phyloP scores from a whole-genome alignment of 352 stramenopile species.

The Pythium inflatum region DNA sequence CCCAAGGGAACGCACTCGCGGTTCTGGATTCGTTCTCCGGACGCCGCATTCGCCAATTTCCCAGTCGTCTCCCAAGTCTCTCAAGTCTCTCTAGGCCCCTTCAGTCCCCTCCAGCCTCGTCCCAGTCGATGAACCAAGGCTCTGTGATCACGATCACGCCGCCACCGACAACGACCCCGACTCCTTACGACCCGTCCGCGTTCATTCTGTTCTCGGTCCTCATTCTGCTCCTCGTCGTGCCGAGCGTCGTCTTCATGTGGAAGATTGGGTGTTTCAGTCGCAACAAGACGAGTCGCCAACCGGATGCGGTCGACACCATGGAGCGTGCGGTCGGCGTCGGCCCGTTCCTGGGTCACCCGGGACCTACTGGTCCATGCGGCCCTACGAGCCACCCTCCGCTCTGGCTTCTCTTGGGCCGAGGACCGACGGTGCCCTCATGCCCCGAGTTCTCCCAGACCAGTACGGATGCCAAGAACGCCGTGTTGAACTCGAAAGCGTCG shows the following conservation, averaged over 20 bases:
- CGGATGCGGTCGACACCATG: neutral
- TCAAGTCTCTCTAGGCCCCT: neutral
- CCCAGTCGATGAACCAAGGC: slow-evolving; percentile 7
- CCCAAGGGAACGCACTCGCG: neutral
- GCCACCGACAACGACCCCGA: neutral
- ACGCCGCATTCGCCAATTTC: neutral
- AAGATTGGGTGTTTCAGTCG: too few species aligned
- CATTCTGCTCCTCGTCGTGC: neutral
- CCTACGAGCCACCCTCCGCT: slow-evolving; percentile 1
- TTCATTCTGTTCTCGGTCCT: slow-evolving; percentile 11
- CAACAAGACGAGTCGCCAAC: too few species aligned
- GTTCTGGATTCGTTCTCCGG: neutral
- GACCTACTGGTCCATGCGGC: too few species aligned
- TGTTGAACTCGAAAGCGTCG: neutral
- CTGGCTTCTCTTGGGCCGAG: neutral
- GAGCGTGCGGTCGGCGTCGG: neutral
- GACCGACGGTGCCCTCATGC: too few species aligned
- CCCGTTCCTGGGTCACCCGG: neutral
- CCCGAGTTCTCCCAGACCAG: too few species aligned
- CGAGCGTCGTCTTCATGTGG: slow-evolving; percentile 6
- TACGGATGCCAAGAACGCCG: too few species aligned
- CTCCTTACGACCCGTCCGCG: neutral
- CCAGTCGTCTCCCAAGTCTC: neutral
- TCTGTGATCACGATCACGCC: slow-evolving; percentile 4
- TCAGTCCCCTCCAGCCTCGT: neutral